Evolutionary conservation across 1,284 basidiomycete species (phyloP).

Genomic region (Cystobasidium pallidum): DNA sequence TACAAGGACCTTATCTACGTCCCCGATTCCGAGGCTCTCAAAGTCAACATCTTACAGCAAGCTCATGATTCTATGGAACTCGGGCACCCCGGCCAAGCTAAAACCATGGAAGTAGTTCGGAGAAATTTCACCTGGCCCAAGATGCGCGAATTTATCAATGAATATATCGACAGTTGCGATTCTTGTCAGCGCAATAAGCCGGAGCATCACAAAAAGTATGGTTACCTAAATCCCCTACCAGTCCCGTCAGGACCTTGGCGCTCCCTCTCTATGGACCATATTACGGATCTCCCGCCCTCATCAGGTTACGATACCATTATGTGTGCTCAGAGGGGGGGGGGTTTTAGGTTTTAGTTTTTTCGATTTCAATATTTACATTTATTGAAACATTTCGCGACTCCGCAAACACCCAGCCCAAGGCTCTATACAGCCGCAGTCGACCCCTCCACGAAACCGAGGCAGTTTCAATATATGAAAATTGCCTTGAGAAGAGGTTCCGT

Average conservation of each 20-base stretch:
- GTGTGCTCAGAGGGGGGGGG: too few species aligned
- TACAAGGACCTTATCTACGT: constrained; percentile 55
- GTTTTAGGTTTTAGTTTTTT: too few species aligned
- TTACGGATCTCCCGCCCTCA: constrained; percentile 59
- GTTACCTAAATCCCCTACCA: constrained; percentile 57
- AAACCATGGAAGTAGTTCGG: constrained; percentile 54
- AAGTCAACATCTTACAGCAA: constrained; percentile 46
- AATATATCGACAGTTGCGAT: constrained; percentile 54
- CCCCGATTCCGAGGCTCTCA: constrained; percentile 50
- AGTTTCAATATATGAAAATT: too few species aligned
- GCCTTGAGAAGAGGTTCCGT: too few species aligned
- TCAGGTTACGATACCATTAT: constrained; percentile 52
- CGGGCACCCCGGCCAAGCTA: constrained; percentile 60
- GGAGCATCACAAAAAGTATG: constrained; percentile 50
- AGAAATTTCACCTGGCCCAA: constrained; percentile 56
- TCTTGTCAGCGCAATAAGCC: constrained; percentile 59
- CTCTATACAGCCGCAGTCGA: too few species aligned
- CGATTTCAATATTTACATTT: too few species aligned
- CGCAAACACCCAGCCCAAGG: too few species aligned
- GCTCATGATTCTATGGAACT: constrained; percentile 52
- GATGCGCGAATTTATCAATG: constrained; percentile 54
- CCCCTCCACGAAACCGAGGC: too few species aligned
- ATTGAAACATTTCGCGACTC: too few species aligned
- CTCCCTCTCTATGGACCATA: constrained; percentile 61
- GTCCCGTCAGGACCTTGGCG: constrained; percentile 56